Base-by-base conservation (phyloP, 2,329 filamentous ascomycete genomes). In the Harringtonia aguacate region DNA sequence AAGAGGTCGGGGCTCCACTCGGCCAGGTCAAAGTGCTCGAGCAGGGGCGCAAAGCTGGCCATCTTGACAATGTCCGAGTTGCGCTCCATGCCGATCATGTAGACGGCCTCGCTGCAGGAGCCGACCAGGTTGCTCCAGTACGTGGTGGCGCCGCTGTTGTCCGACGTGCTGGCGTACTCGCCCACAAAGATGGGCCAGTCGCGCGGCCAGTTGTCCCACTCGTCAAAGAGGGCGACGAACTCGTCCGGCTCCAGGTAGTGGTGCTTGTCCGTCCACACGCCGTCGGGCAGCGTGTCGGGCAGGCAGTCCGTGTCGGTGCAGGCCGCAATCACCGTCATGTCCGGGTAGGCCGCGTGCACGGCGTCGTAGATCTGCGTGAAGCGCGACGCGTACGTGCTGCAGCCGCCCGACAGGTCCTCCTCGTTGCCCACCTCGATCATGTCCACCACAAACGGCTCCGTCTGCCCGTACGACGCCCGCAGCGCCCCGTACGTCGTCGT, bases 401-500 rank as follows among this genome's bases (percentile, higher is more conserved):
- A 70, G 5, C 71, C 66, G 4, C 67, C 67, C 22, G 66, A 69
- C 4, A 81, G 68, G 64, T 73, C 75, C 43, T 84, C 80, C 56
- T 84, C 80, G 56, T 84, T 84, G 46, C 81, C 80, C 36, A 84
- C 61, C 58, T 84, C 80, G 44, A 84, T 74, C 51, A 73, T 79
- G 12, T 70, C 64, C 39, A 84, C 65, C 27, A 57, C 63, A 61
- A 76, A 84, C 0, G 80, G 79, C 46, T 77, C 66, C 0, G 75
- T 69, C 52, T 81, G 73, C 4, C 80, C 80, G 3, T 79, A 65
- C 36, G 69, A 60, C 8, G 76, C 77, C 17, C 79, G 75, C 8
- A 69, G 59, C 4, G 69, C 65, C 14, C 79, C 79, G 64, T 73
- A 81, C 21, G 66, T 67, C 1, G 74, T 75, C 37, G 66, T 61